These are phyloP conservation scores for Didymella segeticola DNA, from an alignment of 2,329 filamentous ascomycete species.

Conservation along the genomic window DNA sequence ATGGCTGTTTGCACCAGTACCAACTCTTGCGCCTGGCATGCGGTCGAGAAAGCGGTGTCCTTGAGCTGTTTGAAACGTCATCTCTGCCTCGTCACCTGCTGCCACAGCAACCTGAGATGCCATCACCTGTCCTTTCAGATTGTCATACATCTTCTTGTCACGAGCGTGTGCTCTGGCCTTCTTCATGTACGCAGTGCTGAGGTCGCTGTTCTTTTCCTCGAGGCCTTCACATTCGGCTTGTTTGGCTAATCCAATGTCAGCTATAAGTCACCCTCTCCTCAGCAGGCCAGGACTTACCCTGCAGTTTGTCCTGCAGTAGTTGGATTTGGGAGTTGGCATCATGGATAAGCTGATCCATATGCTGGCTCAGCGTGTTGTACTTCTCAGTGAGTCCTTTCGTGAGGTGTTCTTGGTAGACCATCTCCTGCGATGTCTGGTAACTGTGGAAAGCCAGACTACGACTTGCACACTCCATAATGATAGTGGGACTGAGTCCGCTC, in stretches of 20 bases:
- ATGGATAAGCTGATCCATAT: slow-evolving; percentile 75
- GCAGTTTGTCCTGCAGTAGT: slow-evolving; percentile 68
- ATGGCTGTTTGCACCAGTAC: slow-evolving; percentile 32
- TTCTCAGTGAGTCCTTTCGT: slow-evolving; percentile 76
- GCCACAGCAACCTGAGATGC: slow-evolving; percentile 61
- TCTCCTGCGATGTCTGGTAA: slow-evolving; percentile 84
- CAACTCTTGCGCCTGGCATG: slow-evolving; percentile 38
- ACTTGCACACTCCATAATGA: slow-evolving; percentile 86
- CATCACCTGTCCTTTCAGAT: slow-evolving; percentile 63
- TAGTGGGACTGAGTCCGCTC: slow-evolving; percentile 78
- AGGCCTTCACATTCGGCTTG: slow-evolving; percentile 68
- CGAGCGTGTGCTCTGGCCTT: slow-evolving; percentile 74
- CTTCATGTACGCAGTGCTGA: slow-evolving; percentile 70
- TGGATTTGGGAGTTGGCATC: slow-evolving; percentile 78
- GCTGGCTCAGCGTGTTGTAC: slow-evolving; percentile 67
- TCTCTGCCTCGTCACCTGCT: slow-evolving; percentile 56
- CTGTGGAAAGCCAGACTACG: slow-evolving; percentile 83
- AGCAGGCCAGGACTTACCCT: slow-evolving; percentile 55
- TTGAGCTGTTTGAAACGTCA: slow-evolving; percentile 35
- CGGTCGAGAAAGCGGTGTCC: slow-evolving; percentile 38
- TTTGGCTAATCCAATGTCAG: slow-evolving; percentile 54
- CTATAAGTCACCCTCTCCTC: background rate
- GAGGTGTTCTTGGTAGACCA: slow-evolving; percentile 79
- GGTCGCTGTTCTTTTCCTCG: slow-evolving; percentile 74
- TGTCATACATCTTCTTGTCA: slow-evolving; percentile 67